Percentiles rank a stretch among this genome's conserved stretches.
Evolutionary conservation across 352 stramenopile genomes (phyloP).

Genomic region (Phytophthora pinifolia): DNA sequence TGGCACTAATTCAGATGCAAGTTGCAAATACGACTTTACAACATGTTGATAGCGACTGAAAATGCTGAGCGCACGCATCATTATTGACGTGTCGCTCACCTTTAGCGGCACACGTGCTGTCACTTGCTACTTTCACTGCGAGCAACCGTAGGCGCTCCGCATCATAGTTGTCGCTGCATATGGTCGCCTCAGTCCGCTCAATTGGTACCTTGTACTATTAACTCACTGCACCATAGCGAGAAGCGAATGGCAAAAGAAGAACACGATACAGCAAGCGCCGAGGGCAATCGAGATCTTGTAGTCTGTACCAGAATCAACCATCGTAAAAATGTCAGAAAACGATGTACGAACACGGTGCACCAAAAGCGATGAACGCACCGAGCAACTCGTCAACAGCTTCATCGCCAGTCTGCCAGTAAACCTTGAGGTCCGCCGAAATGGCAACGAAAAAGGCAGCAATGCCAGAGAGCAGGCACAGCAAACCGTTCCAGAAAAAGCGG

Average conservation of each 20-base stretch:
- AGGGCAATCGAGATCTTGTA: conserved; percentile 87
- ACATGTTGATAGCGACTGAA: background rate
- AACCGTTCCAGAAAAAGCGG: conserved; percentile 74
- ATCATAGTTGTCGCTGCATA: background rate
- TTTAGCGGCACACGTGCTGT: conserved; percentile 14
- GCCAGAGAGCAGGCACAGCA: conserved; percentile 56
- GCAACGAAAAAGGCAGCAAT: conserved; percentile 64
- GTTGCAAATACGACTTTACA: background rate
- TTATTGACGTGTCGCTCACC: conserved; percentile 15
- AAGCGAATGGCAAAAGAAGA: conserved; percentile 72
- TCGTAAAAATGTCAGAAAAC: conserved; percentile 6
- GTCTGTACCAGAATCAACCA: conserved; percentile 36
- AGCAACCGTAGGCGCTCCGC: background rate
- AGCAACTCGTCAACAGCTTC: conserved; percentile 62
- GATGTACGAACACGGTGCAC: background rate
- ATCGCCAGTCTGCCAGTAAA: conserved; percentile 70
- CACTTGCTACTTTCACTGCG: conserved; percentile 11
- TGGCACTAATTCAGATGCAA: conserved; percentile 18
- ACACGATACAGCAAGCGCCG: conserved; percentile 50
- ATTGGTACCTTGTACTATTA: background rate
- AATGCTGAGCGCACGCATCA: conserved; percentile 12
- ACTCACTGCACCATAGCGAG: conserved; percentile 49
- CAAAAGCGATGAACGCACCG: conserved; percentile 35
- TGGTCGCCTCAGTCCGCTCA: background rate
- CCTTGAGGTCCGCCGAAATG: conserved; percentile 49